These are phyloP conservation scores for Metschnikowia vanudenii DNA, from an alignment of 805 yeast genomes.

Conservation along the genomic window DNA sequence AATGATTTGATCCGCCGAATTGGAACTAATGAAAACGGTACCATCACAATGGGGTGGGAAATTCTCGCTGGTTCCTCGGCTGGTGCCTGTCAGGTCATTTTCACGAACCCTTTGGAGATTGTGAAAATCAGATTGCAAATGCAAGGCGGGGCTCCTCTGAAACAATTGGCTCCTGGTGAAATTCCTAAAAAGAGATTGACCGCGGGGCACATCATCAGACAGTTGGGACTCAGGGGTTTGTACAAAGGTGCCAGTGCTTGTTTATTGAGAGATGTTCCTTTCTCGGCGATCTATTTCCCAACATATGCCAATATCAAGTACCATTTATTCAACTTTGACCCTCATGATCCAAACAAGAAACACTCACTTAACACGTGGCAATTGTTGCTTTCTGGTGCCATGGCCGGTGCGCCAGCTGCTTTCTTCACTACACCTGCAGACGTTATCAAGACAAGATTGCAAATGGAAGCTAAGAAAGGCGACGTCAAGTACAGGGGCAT, in stretches of 20 bases:
- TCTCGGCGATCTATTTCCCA: conserved; percentile 96
- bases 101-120: conserved; percentile 94
- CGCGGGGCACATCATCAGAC: conserved; percentile 71
- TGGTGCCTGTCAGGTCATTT: conserved; percentile 94
- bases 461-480: conserved; percentile 74
- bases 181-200: conserved; percentile 45
- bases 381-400: conserved; percentile 80
- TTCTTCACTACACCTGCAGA: conserved; percentile 95
- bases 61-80: conserved; percentile 89
- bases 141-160: conserved; percentile 62
- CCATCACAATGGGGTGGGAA: conserved; percentile 58
- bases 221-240: conserved; percentile 79
- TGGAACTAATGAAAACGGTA: conserved; percentile 49
- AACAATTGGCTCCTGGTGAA: conserved; percentile 29
- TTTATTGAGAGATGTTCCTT: conserved; percentile 90
- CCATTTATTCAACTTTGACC: conserved; percentile 79
- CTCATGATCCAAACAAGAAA: conserved; percentile 56
- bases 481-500: conserved; percentile 78
- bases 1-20: conserved; percentile 82
- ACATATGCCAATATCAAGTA: conserved; percentile 91
- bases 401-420: conserved; percentile 98
- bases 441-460: conserved; percentile 93
- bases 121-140: conserved; percentile 94
- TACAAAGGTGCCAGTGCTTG: conserved; percentile 93
- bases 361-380: conserved; percentile 76